Base-by-base conservation (phyloP, 1,139 yeast genomes). In the Starmera stellimalicola region DNA sequence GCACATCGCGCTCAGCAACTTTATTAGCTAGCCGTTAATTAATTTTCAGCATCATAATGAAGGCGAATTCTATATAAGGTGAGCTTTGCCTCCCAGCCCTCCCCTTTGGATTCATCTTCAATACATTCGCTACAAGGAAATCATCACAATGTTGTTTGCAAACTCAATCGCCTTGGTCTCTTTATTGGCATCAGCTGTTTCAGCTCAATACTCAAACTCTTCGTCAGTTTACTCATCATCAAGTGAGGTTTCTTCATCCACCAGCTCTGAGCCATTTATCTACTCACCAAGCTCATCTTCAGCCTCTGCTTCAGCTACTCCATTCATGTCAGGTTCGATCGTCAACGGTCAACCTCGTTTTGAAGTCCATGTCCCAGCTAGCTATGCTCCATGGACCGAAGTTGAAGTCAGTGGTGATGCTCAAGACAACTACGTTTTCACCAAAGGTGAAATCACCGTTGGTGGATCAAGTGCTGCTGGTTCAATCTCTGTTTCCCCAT, bases 181-280 rank as follows among this genome's bases (percentile, higher is more conserved):
- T 18, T 35, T 47, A 26, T 34, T 45, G 31, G 49, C 49, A 30
- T 46, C 37, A 31, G 44, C 41, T 19, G 25, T 14, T 22, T 42
- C 47, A 16, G 50, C 50, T 32, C 50, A 44, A 39, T 45, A 37
- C 42, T 39, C 42, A 15, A 46, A 44, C 26, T 18, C 34, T 11
- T 27, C 34, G 3, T 16, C 25, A 26, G 9, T 32, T n/a, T 23
- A 14, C 12, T 18, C 26, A 15, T 14, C 30, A 24, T 26, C 29
- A 25, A 23, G 27, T 20, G 16, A 33, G 20, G 33, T 25, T 30
- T 30, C 34, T 18, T 22, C 37, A 3, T 18, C 34, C 8, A 29
- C 38, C n/a, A 16, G 20, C 16, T 25, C 39, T 3, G 35, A 38
- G 38, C 41, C 43, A 28, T 39, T 7, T 32, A 16, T 30, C 36